phyloP scores from a whole-genome alignment of 75 land plant genomes.

The Isoetes taiwanensis region DNA sequence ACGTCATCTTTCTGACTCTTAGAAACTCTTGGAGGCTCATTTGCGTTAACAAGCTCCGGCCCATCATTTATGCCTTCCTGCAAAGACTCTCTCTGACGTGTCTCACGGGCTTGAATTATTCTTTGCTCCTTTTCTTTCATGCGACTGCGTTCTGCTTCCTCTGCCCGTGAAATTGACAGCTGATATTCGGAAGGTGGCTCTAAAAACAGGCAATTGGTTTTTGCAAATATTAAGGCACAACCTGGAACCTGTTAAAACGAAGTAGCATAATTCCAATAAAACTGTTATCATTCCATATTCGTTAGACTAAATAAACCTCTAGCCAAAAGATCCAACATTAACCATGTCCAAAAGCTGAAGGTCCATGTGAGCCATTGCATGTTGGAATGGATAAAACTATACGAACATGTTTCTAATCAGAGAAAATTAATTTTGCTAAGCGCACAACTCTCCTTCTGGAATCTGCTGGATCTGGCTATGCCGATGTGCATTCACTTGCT shows the following conservation, averaged over 20 bases:
- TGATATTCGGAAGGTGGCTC: constrained; percentile 65
- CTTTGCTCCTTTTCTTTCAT: constrained; percentile 26
- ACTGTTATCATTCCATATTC: not conserved
- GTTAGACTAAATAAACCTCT: not conserved
- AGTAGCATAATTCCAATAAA: not conserved
- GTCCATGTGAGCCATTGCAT: not conserved
- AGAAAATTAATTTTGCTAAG: too few relatives aligned
- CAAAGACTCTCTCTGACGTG: too few relatives aligned
- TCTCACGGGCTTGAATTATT: too few relatives aligned
- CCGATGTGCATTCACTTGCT: too few relatives aligned
- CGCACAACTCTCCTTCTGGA: too few relatives aligned
- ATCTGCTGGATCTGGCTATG: too few relatives aligned
- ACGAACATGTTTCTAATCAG: not conserved
- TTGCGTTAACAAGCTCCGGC: constrained; percentile 3
- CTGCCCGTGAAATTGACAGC: constrained; percentile 37
- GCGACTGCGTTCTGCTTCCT: constrained; percentile 47
- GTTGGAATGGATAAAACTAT: not conserved
- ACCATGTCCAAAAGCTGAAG: not conserved
- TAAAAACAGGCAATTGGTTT: constrained; percentile 48
- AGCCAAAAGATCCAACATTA: not conserved
- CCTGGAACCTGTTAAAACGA: constrained; percentile 44
- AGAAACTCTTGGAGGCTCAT: too few relatives aligned
- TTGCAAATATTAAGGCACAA: constrained; percentile 61
- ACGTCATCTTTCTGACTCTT: too few relatives aligned
- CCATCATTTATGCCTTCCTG: too few relatives aligned